phyloP scores from a whole-genome alignment of 148 eudicot species.

The Tetragonia tetragonoides region DNA sequence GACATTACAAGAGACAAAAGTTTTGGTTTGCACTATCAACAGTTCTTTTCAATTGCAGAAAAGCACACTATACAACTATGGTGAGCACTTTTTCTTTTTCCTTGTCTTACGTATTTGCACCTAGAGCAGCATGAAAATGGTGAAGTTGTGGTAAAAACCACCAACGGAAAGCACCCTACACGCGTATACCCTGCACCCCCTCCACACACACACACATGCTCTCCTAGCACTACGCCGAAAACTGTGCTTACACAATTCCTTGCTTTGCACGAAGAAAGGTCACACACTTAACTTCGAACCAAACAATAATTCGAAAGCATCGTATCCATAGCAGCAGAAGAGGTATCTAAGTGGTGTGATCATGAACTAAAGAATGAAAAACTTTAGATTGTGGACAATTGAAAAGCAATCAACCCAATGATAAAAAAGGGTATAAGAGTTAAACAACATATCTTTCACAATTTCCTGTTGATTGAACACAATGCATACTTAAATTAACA shows the following conservation, averaged over 20 bases:
- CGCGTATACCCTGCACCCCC: too few species aligned
- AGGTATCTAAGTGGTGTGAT: background rate
- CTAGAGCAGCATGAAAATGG: background rate
- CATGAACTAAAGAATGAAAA: background rate
- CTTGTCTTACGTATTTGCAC: too few species aligned
- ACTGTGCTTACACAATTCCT: too few species aligned
- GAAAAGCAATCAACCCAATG: background rate
- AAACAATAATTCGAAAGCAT: background rate
- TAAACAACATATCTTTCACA: background rate
- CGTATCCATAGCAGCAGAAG: background rate
- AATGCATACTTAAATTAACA: background rate
- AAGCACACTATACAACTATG: background rate
- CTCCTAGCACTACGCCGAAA: too few species aligned
- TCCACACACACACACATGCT: too few species aligned
- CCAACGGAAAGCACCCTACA: too few species aligned
- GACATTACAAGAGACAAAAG: background rate
- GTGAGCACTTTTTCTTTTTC: background rate
- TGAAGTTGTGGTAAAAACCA: too few species aligned
- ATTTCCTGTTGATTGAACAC: background rate
- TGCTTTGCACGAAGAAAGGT: too few species aligned
- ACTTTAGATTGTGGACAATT: background rate
- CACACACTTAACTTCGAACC: too few species aligned
- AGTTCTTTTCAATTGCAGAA: background rate
- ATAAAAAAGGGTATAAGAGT: background rate
- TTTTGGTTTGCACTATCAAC: background rate